Conservation (phyloP, 2,329 filamentous ascomycete genomes). For the Talaromyces pinophilus region DNA sequence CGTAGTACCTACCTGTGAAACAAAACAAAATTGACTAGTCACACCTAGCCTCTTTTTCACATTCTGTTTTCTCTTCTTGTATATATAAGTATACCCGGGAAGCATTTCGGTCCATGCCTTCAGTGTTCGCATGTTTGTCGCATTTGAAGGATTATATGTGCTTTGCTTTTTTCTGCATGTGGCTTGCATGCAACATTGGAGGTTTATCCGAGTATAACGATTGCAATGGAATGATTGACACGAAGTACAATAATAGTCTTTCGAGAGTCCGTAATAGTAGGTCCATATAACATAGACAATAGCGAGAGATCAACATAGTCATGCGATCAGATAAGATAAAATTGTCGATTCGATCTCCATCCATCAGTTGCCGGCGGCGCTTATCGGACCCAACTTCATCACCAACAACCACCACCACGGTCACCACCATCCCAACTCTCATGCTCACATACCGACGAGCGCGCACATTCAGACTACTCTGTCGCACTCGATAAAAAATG, state of each 20-base stretch:
- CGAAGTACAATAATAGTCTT: background rate
- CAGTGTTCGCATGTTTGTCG: background rate
- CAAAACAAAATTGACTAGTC: background rate
- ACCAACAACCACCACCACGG: background rate
- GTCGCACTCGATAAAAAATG: background rate
- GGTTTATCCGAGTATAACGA: background rate
- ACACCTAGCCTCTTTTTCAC: background rate
- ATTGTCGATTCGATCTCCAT: background rate
- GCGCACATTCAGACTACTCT: background rate
- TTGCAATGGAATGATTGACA: background rate
- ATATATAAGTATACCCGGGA: conserved; percentile 5
- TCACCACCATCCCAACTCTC: background rate
- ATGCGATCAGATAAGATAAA: conserved; percentile 1
- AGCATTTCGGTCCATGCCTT: background rate
- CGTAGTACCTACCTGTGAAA: background rate
- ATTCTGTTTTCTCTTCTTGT: background rate
- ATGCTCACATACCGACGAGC: background rate
- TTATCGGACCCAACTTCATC: conserved; percentile 8
- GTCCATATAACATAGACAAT: background rate
- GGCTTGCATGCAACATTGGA: background rate
- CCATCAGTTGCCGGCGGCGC: background rate
- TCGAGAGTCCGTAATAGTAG: background rate
- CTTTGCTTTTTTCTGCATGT: background rate
- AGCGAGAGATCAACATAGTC: conserved; percentile 2
- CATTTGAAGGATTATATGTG: background rate